These are phyloP conservation scores for Gossypium turneri DNA, from an alignment of 345 rosid species.

Conservation along the genomic window DNA sequence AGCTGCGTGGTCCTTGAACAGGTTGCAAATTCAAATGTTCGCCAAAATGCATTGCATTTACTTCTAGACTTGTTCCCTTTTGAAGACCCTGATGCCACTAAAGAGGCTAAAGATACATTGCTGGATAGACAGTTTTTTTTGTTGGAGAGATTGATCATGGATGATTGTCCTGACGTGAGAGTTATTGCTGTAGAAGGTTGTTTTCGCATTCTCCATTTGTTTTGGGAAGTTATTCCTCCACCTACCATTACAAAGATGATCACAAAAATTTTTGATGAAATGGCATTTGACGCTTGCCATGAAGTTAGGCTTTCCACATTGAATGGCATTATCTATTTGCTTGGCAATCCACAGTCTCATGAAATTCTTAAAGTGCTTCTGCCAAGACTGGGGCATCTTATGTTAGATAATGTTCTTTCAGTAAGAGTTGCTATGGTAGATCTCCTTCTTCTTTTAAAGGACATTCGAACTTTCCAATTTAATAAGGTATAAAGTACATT, in stretches of 20 bases:
- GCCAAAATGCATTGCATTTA: slow-evolving; percentile 81
- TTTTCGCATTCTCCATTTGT: slow-evolving; percentile 76
- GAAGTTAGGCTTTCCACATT: slow-evolving; percentile 80
- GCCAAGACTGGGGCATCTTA: slow-evolving; percentile 70
- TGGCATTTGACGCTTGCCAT: slow-evolving; percentile 65
- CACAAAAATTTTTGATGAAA: slow-evolving; percentile 58
- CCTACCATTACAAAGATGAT: slow-evolving; percentile 73
- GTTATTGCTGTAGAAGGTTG: slow-evolving; percentile 94
- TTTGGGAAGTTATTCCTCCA: slow-evolving; percentile 91
- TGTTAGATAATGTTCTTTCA: slow-evolving; percentile 54
- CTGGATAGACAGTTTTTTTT: slow-evolving; percentile 84
- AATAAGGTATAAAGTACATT: slow-evolving; percentile 53
- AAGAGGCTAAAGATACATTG: slow-evolving; percentile 77
- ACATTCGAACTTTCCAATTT: slow-evolving; percentile 69
- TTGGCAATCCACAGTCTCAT: slow-evolving; percentile 87
- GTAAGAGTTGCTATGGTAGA: slow-evolving; percentile 65
- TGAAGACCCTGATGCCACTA: slow-evolving; percentile 88
- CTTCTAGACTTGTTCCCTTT: slow-evolving; percentile 86
- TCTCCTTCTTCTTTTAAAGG: slow-evolving; percentile 69
- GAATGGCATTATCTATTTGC: slow-evolving; percentile 77
- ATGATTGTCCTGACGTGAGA: slow-evolving; percentile 87
- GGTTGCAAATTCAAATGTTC: slow-evolving; percentile 94
- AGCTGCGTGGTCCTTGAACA: slow-evolving; percentile 33
- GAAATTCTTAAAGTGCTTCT: slow-evolving; percentile 86
- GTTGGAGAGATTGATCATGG: slow-evolving; percentile 69